Evolutionary conservation across 192 early-diverging fungal genomes (phyloP), one percentile per base, ranked within the genome.

Genomic region (Coemansia guatemalensis): DNA sequence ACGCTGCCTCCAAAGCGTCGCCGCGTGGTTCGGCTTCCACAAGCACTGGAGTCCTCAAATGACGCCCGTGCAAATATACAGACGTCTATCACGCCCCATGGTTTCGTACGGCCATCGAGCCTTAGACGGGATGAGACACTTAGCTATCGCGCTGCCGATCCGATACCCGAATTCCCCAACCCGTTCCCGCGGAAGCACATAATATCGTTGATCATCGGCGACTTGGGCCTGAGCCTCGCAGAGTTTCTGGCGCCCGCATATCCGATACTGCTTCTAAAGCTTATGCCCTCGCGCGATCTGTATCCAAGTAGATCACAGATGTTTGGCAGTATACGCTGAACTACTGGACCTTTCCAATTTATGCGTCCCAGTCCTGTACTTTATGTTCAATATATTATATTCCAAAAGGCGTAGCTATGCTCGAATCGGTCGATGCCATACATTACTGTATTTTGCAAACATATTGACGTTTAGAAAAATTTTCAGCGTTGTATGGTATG

Each of bases 131-230:
- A 69, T 44, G 73, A 75, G 53, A 75, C 73, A n/a, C 41, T 75
- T 48, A 69, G 73, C 29, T 69, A 75, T 30, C 52, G 56, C n/a
- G 73, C 73, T 3, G 67, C 67, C 2, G 67, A 75, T 17, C 64
- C 68, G 8, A 64, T 76, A 21, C 64, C 74, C 41, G 74, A 71
- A 60, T 67, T 76, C 53, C 68, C 74, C 39, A 78, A 78, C 52
- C 75, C 75, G 56, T 77, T 68, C 53, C 74, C 74, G 29, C 56
- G 25, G 20, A 62, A 59, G 22, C 69, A 77, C 25, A 51, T 77
- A 23, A 68, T 78, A 9, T 63, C 66, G 51, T 62, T 65, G 24
- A 60, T 78, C 23, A 69, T 73, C 60, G 64, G 49, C 17, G 64
- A 71, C 33, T 35, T 77, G 64, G 74, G 68, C 3, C 57, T 77